Conservation (phyloP, 345 rosid genomes). For the Sisymbrium altissimum region DNA sequence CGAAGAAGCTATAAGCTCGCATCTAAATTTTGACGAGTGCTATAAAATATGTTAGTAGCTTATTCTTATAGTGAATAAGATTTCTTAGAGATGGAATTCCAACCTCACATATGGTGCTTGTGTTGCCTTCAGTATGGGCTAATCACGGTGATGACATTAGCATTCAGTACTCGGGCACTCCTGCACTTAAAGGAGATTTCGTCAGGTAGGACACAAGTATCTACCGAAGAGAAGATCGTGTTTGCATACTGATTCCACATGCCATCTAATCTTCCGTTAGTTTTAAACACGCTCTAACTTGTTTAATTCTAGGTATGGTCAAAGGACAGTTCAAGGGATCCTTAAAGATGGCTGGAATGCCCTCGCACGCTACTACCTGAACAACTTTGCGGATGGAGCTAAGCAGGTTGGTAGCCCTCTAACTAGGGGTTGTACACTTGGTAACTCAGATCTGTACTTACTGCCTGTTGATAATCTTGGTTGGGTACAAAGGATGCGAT, state of each 20-base stretch:
- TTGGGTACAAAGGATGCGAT: slow-evolving; percentile 55
- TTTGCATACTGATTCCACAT: background rate
- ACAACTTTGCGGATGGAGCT: slow-evolving; percentile 88
- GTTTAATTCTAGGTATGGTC: slow-evolving; percentile 57
- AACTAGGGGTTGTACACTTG: background rate
- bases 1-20: slow-evolving; percentile 76
- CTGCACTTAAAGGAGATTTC: slow-evolving; percentile 94
- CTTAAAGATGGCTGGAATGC: slow-evolving; percentile 73
- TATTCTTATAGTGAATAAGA: background rate
- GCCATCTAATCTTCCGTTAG: background rate
- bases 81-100: background rate
- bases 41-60: slow-evolving; percentile 73
- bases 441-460: background rate
- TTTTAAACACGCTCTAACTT: background rate
- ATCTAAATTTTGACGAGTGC: slow-evolving; percentile 73
- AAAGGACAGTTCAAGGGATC: slow-evolving; percentile 78
- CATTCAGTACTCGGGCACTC: slow-evolving; percentile 97
- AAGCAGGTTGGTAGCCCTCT: slow-evolving; percentile 55
- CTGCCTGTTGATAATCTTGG: slow-evolving; percentile 12
- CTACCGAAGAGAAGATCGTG: background rate
- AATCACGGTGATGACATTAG: slow-evolving; percentile 96
- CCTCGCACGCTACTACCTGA: slow-evolving; percentile 85
- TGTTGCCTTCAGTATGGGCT: slow-evolving; percentile 79
- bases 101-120: slow-evolving; percentile 19
- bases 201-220: slow-evolving; percentile 56